These are phyloP conservation scores for Lasiodiplodia hormozganensis DNA, from an alignment of 2,329 filamentous ascomycete species.

Conservation along the genomic window DNA sequence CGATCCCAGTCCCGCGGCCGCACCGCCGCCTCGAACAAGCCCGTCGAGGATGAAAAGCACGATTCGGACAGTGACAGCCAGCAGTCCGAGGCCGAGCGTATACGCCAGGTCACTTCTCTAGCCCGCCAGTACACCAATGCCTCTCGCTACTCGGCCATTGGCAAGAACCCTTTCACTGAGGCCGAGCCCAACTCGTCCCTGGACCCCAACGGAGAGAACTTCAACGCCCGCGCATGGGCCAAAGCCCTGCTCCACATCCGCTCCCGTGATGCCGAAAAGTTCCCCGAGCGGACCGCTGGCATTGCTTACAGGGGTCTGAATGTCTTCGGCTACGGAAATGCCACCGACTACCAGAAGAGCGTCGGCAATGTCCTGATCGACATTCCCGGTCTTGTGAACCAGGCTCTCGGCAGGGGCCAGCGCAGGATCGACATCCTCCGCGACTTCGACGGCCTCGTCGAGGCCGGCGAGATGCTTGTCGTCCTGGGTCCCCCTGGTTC, in stretches of 20 bases:
- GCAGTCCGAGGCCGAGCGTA: constrained; percentile 38
- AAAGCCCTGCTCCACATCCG: constrained; percentile 58
- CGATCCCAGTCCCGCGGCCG: constrained; percentile 35
- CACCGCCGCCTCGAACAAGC: constrained; percentile 34
- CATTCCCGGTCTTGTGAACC: constrained; percentile 47
- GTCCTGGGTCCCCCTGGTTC: constrained; percentile 71
- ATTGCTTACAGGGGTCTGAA: constrained; percentile 55
- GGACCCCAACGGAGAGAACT: constrained; percentile 56
- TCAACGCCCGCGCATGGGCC: constrained; percentile 57
- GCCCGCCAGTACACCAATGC: constrained; percentile 51
- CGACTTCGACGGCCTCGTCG: constrained; percentile 70
- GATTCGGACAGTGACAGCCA: constrained; percentile 36
- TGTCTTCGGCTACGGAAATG: constrained; percentile 57
- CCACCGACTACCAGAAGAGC: constrained; percentile 59
- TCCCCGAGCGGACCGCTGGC: constrained; percentile 53
- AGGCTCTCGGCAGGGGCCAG: constrained; percentile 40
- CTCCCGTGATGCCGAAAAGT: constrained; percentile 49
- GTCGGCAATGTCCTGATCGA: constrained; percentile 57
- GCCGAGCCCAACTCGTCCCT: constrained; percentile 51
- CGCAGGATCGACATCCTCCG: constrained; percentile 68
- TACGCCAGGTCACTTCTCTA: constrained; percentile 49
- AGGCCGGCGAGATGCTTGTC: constrained; percentile 74
- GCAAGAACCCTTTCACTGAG: constrained; percentile 46
- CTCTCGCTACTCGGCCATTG: constrained; percentile 47
- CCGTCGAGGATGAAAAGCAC: constrained; percentile 36